Evolutionary conservation across 768 basidiomycete species (phyloP).

Genomic region (Ramaria sp.): DNA sequence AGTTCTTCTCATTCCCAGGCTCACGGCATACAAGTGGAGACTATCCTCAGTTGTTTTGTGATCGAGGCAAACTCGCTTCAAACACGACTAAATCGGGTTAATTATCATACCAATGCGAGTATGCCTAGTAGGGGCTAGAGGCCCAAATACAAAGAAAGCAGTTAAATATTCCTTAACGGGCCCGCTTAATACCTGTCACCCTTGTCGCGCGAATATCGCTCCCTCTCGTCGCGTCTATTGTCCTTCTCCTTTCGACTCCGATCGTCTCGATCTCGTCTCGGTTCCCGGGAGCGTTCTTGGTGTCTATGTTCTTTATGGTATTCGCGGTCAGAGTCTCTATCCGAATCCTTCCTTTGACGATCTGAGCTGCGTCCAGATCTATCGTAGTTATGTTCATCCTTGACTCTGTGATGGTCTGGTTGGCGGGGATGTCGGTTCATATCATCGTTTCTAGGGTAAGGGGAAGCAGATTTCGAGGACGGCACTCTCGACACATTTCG

Average conservation of each 20-base stretch:
- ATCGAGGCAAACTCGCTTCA: too few relatives aligned
- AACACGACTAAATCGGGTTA: too few relatives aligned
- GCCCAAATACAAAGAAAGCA: too few relatives aligned
- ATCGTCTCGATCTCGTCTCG: conserved; percentile 19
- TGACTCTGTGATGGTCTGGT: conserved; percentile 19
- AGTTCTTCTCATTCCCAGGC: too few relatives aligned
- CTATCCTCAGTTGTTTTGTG: too few relatives aligned
- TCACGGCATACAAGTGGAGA: too few relatives aligned
- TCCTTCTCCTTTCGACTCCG: conserved; percentile 20
- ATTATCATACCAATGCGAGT: too few relatives aligned
- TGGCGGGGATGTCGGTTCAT: conserved; percentile 17
- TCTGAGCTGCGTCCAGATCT: conserved; percentile 14
- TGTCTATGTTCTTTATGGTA: conserved; percentile 16
- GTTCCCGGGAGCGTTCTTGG: conserved; percentile 18
- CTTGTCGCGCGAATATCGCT: not conserved
- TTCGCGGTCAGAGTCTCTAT: conserved; percentile 15
- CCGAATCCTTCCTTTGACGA: conserved; percentile 18
- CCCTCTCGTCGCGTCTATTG: conserved; percentile 12
- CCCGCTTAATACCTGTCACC: not conserved
- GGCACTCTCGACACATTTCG: conserved; percentile 44
- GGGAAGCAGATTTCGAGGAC: conserved; percentile 13
- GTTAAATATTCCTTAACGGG: too few relatives aligned
- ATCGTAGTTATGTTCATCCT: conserved; percentile 20
- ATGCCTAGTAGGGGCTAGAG: too few relatives aligned
- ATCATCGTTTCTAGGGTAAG: conserved; percentile 15